These are phyloP conservation scores for Vicia faba DNA, from an alignment of 306 rosid species.

Conservation along the genomic window DNA sequence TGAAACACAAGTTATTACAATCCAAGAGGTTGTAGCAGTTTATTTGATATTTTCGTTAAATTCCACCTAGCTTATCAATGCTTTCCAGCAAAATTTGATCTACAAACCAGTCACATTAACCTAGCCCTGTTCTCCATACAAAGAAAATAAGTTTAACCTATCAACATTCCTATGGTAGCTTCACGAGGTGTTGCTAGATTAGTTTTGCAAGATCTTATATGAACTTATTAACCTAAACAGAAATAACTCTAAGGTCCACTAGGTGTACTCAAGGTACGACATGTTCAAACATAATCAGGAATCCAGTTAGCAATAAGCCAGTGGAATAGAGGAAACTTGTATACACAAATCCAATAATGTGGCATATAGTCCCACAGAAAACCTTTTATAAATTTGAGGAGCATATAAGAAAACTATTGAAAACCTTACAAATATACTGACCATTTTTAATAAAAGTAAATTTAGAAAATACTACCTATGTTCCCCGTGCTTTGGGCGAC, in stretches of 20 bases:
- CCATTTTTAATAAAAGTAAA: conserved; percentile 14
- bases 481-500: conserved; percentile 71
- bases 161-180: neutral
- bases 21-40: neutral
- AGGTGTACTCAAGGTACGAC: neutral
- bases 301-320: neutral
- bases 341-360: neutral
- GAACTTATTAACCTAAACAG: no score
- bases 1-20: neutral
- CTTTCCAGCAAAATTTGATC: neutral
- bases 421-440: neutral
- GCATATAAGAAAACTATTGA: conserved; percentile 10
- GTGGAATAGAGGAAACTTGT: neutral
- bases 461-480: conserved; percentile 71
- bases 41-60: neutral
- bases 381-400: conserved; percentile 4
- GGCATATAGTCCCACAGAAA: neutral
- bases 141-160: neutral
- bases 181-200: no score
- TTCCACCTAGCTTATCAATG: neutral
- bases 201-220: no score
- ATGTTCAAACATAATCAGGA: neutral
- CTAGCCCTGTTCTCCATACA: neutral
- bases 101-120: neutral
- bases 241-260: no score